A percentile compares a stretch with the other conserved stretches of the same genome.
phyloP scores from a whole-genome alignment of 345 rosid genomes.

The Euphorbia peplus region DNA sequence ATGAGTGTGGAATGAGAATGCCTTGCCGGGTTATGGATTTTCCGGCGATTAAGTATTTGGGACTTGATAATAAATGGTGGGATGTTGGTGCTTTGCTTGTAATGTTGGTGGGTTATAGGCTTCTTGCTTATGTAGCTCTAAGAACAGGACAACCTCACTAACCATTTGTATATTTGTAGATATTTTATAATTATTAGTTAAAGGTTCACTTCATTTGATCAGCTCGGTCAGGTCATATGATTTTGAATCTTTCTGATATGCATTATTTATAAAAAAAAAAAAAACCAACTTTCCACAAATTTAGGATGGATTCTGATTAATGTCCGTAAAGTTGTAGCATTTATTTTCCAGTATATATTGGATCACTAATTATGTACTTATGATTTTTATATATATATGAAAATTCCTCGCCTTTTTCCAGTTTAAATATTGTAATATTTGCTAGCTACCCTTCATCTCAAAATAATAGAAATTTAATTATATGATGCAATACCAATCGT shows the following conservation, averaged over 20 bases:
- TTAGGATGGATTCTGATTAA: neutral
- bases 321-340: neutral
- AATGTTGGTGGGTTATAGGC: conserved; percentile 74
- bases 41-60: conserved; percentile 56
- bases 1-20: conserved; percentile 48
- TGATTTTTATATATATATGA: neutral
- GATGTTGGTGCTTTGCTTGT: conserved; percentile 60
- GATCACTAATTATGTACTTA: neutral
- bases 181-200: neutral
- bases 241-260: conserved; percentile 9
- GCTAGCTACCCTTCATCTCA: too few species aligned
- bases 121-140: conserved; percentile 71
- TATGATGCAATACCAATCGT: too few species aligned
- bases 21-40: conserved; percentile 74
- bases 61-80: conserved; percentile 42
- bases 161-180: conserved; percentile 3
- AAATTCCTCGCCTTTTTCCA: neutral
- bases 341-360: neutral
- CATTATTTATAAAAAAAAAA: neutral
- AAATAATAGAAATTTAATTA: too few species aligned
- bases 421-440: too few species aligned
- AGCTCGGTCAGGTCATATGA: neutral
- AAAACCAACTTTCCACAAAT: neutral
- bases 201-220: conserved; percentile 16
- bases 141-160: conserved; percentile 44